Evolutionary conservation across 805 yeast species (phyloP), one percentile per base, ranked within the genome.

Genomic region (Hyphopichia homilentoma): DNA sequence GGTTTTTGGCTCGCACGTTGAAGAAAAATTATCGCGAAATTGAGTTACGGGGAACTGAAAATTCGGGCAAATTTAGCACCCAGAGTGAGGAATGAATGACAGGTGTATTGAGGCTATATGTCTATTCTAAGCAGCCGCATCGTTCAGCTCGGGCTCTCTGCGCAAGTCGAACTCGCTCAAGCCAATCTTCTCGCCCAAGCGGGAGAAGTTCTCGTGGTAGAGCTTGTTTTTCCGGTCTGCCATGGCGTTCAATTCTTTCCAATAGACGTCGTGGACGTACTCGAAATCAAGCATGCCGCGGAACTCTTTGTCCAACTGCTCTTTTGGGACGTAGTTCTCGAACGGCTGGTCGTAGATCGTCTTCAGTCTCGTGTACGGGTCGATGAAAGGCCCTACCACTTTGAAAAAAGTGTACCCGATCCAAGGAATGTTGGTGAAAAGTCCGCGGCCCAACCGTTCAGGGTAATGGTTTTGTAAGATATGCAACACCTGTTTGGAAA

Each of bases 391-490:
- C 33, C 73, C 73, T 33, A 73, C 70, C 34, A 75, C 53, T 48
- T 75, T 76, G 45, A 76, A 62, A 41, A 76, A 74, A 4, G 79
- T 70, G 57, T 74, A 68, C 2, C 75, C 77, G 25, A 71, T 65
- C 73, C 76, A 72, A 8, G 81, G 80, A 35, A 75, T 73, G 45
- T 75, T 74, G 25, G 75, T 67, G 40, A 76, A 64, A 13, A 74
- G 55, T 12, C 79, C 77, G 34, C 65, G 58, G 2, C 79, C 80
- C 33, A 76, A 54, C 38, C 80, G 58, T 41, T 75, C 81, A 2
- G 82, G 82, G 47, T 73, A 76, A 41, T 76, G 79, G 33, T 72
- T 64, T 43, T 76, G 81, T 41, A 75, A 56, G 25, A 75, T 71
- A 45, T 71, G 69, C 53, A 62, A 50, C 44, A 72, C 65, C 34